Conservation (phyloP, 1,284 basidiomycete genomes). For the Tilletiaria anomala region DNA sequence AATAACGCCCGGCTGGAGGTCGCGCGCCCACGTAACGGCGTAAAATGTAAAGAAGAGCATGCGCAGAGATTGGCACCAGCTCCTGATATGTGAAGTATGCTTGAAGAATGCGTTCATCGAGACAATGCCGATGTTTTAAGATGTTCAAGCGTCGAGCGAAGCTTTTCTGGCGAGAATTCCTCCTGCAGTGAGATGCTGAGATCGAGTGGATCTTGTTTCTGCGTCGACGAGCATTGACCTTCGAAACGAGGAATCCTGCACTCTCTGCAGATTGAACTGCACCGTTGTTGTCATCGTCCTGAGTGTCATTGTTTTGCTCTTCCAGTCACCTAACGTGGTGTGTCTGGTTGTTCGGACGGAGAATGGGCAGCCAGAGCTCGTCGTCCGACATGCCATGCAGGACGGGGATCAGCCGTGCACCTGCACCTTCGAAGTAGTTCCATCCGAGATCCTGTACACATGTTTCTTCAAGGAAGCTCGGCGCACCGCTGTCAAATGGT, state of each 20-base stretch:
- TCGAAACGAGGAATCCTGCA: no score
- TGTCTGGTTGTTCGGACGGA: conserved; percentile 44
- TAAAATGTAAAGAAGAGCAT: conserved; percentile 42
- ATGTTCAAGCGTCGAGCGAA: conserved; percentile 47
- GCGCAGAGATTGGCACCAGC: conserved; percentile 46
- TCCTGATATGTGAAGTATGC: conserved; percentile 45
- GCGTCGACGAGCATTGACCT: no score
- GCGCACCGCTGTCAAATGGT: no score
- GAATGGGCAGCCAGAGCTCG: conserved; percentile 42
- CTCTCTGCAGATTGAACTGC: no score
- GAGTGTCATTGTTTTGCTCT: no score
- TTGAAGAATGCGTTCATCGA: conserved; percentile 43
- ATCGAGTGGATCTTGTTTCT: conserved; percentile 39
- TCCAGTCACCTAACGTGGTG: conserved; percentile 41
- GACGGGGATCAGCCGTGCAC: no score
- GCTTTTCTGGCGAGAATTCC: conserved; percentile 46
- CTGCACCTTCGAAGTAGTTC: no score
- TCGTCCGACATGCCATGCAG: conserved; percentile 42
- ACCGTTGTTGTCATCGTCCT: no score
- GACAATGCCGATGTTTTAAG: conserved; percentile 45
- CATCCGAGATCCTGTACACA: no score
- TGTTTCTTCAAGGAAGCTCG: no score
- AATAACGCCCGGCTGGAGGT: conserved; percentile 9
- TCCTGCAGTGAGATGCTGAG: conserved; percentile 44
- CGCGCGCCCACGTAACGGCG: conserved; percentile 4